Percentiles rank a stretch among this genome's conserved stretches.
These are phyloP conservation scores for Tetrahymena thermophila DNA, from an alignment of 73 alveolate genomes.

Conservation along the genomic window DNA sequence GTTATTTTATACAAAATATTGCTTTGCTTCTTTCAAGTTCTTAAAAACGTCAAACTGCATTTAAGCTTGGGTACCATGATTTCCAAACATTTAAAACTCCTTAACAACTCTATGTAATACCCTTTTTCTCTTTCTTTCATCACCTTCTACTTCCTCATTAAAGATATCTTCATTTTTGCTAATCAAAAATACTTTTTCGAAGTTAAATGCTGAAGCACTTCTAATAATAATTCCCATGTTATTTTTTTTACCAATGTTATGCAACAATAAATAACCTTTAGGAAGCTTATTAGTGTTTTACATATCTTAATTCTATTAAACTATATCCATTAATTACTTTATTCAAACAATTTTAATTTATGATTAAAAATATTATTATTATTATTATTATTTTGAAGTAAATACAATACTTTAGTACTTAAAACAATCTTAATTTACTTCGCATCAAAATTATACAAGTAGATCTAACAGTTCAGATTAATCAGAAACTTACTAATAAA, in stretches of 20 bases:
- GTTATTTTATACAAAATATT: conserved; percentile 49
- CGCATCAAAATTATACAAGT: neutral
- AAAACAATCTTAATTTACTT: neutral
- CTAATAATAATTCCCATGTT: conserved; percentile 1
- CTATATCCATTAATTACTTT: neutral
- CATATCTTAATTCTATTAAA: neutral
- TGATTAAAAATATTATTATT: neutral
- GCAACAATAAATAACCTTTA: neutral
- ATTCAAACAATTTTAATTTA: too few species aligned
- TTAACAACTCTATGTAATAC: conserved; percentile 3
- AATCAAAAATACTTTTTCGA: conserved; percentile 17
- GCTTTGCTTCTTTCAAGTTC: conserved; percentile 47
- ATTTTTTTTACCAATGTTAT: neutral
- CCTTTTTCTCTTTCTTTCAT: neutral
- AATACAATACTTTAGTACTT: neutral
- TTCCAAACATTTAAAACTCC: conserved; percentile 34
- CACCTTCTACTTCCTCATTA: conserved; percentile 15
- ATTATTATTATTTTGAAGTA: too few species aligned
- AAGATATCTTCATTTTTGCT: conserved; percentile 7
- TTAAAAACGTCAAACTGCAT: conserved; percentile 45
- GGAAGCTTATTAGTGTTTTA: neutral
- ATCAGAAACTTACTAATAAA: neutral
- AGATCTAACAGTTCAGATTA: neutral
- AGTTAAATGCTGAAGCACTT: conserved; percentile 32
- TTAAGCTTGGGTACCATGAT: conserved; percentile 22